A percentile compares a stretch with the other conserved stretches of the same genome.
phyloP scores from a whole-genome alignment of 148 eudicot species.

The Rhododendron williamsianum region DNA sequence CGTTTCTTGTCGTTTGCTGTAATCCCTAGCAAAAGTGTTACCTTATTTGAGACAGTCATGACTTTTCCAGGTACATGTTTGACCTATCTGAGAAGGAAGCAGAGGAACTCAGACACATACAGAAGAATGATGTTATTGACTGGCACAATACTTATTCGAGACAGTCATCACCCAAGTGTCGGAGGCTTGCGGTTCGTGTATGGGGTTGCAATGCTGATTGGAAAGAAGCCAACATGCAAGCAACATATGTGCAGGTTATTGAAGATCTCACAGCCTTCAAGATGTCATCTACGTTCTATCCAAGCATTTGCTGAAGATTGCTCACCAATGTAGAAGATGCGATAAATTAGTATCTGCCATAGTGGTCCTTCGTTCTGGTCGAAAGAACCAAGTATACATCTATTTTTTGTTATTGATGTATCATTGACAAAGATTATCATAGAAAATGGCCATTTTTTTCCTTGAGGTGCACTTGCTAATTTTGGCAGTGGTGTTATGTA shows the following conservation, averaged over 20 bases:
- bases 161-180: constrained; percentile 57
- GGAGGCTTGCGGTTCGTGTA: constrained; percentile 70
- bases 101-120: constrained; percentile 40
- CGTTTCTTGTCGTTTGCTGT: not conserved
- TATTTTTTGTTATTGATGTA: not conserved
- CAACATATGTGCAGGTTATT: constrained; percentile 34
- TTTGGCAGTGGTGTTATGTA: not conserved
- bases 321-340: not conserved
- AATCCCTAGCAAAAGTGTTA: no score
- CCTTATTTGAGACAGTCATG: no score
- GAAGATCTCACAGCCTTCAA: constrained; percentile 51
- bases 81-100: constrained; percentile 77
- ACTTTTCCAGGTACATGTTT: constrained; percentile 68
- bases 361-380: not conserved
- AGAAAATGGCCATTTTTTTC: not conserved
- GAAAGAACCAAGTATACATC: not conserved
- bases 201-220: constrained; percentile 82
- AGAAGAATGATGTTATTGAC: constrained; percentile 50
- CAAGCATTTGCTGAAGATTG: constrained; percentile 53
- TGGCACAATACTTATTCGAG: constrained; percentile 64
- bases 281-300: constrained; percentile 49
- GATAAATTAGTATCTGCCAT: not conserved
- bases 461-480: not conserved
- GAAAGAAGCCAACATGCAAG: constrained; percentile 33
- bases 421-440: not conserved